Evolutionary conservation across 148 eudicot species (phyloP), one percentile per base, ranked within the genome.

Genomic region (Fallopia convolvulus): DNA sequence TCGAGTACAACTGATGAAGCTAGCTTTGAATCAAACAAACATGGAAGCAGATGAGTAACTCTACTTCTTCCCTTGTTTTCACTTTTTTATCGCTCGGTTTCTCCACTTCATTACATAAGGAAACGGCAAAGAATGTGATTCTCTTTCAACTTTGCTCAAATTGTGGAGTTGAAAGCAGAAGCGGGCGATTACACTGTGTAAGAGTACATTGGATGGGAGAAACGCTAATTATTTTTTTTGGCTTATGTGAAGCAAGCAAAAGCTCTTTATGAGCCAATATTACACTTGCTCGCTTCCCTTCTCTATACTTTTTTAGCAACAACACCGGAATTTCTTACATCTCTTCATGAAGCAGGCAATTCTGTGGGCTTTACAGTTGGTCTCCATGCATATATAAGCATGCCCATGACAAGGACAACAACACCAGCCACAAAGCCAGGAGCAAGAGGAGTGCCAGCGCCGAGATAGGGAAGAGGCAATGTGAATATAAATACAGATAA

Each of bases 381-480:
- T n/a, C 80, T 82, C 85, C 89, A 89, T 60, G 81, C 21, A 56
- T 92, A 94, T 33, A 90, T 80, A 42, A 94, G 81, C 88, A 94
- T 85, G 49, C 98, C 98, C 71, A 81, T 48, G 8, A 90, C 84
- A 61, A 94, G 98, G 79, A 92, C 72, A 32, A 78, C 74, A 8
- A 84, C 93, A 8, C 98, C 98, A 6, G 85, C 89, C 70, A 90
- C 82, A 78, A 94, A 92, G 15, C 97, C 97, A 20, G 93, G 88
- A 20, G 99, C 97, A 13, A 90, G 97, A 78, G 93, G 82, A 5
- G 96, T 87, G 46, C 93, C 93, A 23, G 86, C 87, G 21, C 97
- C 98, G 33, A 92, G 84, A 80, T 94, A 94, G 8, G 98, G 98
- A 47, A 94, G 85, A 18, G 98, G 97, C 75, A 94, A 81, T 4